Percentiles rank a stretch among this genome's conserved stretches.
Evolutionary conservation across 306 rosid genomes (phyloP).

Genomic region (Senna siamea): DNA sequence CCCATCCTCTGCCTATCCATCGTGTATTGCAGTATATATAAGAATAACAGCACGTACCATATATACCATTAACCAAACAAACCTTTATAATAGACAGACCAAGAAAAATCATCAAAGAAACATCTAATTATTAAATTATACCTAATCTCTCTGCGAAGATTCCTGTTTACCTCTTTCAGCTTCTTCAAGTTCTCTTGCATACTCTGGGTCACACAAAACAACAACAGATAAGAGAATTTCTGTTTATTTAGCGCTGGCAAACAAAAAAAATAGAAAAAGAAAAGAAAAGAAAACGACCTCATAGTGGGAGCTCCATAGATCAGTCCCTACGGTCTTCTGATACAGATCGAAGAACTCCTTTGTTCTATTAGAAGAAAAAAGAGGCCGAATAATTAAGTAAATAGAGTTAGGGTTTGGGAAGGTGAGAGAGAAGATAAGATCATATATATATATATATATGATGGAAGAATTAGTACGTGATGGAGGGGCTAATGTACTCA

Average conservation of each 20-base stretch:
- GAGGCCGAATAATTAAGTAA: background rate
- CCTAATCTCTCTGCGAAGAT: slow-evolving; percentile 80
- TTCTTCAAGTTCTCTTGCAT: slow-evolving; percentile 75
- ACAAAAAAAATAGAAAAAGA: background rate
- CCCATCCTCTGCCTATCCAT: slow-evolving; percentile 76
- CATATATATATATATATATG: no score
- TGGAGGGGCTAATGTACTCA: slow-evolving; percentile 67
- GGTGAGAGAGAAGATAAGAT: background rate
- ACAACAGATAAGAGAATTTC: slow-evolving; percentile 6
- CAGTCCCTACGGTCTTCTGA: slow-evolving; percentile 58
- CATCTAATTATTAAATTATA: background rate
- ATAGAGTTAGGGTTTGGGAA: slow-evolving; percentile 27
- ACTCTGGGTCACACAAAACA: slow-evolving; percentile 42
- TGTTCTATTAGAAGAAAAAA: slow-evolving; percentile 42
- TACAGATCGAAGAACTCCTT: slow-evolving; percentile 79
- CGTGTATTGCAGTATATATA: no score
- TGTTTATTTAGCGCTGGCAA: no score
- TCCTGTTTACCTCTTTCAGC: slow-evolving; percentile 65
- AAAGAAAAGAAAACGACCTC: slow-evolving; percentile 47
- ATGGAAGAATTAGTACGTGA: slow-evolving; percentile 49
- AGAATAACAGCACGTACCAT: no score
- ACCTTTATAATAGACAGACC: background rate
- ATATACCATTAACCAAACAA: background rate
- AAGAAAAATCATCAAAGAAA: background rate
- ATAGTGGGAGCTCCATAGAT: slow-evolving; percentile 81